Conservation (phyloP, 495 filamentous ascomycete species). For the Xylona heveae region DNA sequence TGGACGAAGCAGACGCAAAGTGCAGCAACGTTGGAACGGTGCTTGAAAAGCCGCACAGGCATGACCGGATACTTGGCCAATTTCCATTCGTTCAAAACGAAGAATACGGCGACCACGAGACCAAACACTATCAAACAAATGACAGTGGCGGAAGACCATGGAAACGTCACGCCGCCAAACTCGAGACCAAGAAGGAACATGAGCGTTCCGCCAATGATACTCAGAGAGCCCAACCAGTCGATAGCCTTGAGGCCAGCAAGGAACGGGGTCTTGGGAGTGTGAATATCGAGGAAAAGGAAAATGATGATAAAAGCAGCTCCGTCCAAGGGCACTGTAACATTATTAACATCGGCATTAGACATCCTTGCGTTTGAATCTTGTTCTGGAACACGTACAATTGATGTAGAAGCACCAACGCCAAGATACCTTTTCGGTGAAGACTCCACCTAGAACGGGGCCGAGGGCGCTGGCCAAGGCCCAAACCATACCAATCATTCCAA, state of each 20-base stretch:
- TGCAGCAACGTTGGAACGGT: slow-evolving; percentile 33
- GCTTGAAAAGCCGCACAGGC: slow-evolving; percentile 44
- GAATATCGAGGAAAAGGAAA: slow-evolving; percentile 47
- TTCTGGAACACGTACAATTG: slow-evolving; percentile 26
- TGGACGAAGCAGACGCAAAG: slow-evolving; percentile 40
- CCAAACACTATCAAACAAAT: slow-evolving; percentile 68
- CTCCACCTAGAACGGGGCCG: slow-evolving; percentile 19
- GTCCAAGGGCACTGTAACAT: slow-evolving; percentile 44
- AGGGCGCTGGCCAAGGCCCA: slow-evolving; percentile 20
- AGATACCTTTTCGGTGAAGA: slow-evolving; percentile 22
- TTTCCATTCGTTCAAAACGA: slow-evolving; percentile 47
- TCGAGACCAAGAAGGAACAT: slow-evolving; percentile 70
- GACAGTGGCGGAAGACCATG: slow-evolving; percentile 56
- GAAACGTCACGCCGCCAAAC: slow-evolving; percentile 51
- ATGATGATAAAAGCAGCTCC: slow-evolving; percentile 45
- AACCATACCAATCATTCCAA: slow-evolving; percentile 13
- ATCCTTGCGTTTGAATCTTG: no score
- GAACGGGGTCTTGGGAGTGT: slow-evolving; percentile 55
- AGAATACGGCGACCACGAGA: slow-evolving; percentile 33
- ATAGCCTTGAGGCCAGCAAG: slow-evolving; percentile 47
- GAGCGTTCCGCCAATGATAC: slow-evolving; percentile 32
- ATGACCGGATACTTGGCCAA: slow-evolving; percentile 60
- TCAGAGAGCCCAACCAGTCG: slow-evolving; percentile 43
- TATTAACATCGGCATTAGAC: no score
- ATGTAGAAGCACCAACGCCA: slow-evolving; percentile 48